Evolutionary conservation across 257 asterid genomes (phyloP), one percentile per base, ranked within the genome.

Genomic region (Prunella vulgaris): DNA sequence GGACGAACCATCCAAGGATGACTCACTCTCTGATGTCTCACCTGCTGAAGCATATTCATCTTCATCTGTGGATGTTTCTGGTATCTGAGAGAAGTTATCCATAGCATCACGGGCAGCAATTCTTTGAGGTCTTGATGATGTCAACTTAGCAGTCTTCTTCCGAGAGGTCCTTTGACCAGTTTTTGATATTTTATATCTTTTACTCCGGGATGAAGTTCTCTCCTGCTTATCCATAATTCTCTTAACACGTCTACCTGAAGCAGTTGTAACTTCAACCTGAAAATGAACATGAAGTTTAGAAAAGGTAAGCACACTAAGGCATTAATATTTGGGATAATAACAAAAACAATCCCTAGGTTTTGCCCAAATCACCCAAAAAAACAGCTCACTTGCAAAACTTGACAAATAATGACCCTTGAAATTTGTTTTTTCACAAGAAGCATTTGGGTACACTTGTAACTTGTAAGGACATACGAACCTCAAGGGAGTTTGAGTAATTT

Each of bases 41-140:
- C 76, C 71, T 64, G 73, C 85, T 35, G 84, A 83, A 68, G 58
- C 76, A 66, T 82, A 87, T 64, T 82, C 93, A 62, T 76, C 86
- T 58, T 90, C 96, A 54, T 84, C 89, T 40, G 87, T 81, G 67
- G 95, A 88, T 64, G 77, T 68, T 83, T 87, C 95, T 18, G 82
- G 66, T 56, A 77, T 68, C 71, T 81, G 85, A 56, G 83, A 76
- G 49, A 84, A 87, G 66, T 60, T 84, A 79, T 74, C 80, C 77
- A 77, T 69, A n/a, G 92, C 95, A 80, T 81, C 82, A 35, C 84
- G 90, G 52, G 87, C 88, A 8, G 94, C 92, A 76, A 78, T 78
- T 73, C 97, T 84, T 72, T 84, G 95, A 71, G 97, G 84, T 83
- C 97, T 87, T 63, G 53, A 77, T 73, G 88, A 64, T 83, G 84